Conservation (phyloP, 1,139 yeast genomes). For the Sugiyamaella neomexicana region DNA sequence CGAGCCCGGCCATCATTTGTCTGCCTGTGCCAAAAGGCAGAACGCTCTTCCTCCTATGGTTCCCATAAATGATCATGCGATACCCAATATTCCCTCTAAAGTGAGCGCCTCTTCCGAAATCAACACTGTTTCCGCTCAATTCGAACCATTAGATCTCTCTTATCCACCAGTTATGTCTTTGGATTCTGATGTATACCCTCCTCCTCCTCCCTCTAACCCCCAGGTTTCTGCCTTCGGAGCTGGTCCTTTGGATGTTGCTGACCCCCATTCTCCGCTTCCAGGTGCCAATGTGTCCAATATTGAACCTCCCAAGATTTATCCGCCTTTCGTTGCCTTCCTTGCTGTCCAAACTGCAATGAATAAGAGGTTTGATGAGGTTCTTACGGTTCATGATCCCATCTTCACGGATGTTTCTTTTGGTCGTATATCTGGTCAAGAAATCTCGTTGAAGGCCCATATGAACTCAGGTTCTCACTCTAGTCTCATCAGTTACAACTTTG, state of each 20-base stretch:
- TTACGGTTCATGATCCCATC: neutral
- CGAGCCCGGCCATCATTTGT: neutral
- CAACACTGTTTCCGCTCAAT: neutral
- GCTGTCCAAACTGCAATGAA: neutral
- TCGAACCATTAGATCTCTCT: neutral
- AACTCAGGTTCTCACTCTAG: neutral
- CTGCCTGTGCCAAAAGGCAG: neutral
- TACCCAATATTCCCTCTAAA: neutral
- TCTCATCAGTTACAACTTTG: neutral
- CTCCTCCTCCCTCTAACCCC: too few relatives aligned
- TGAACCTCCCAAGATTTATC: too few relatives aligned
- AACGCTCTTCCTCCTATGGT: neutral
- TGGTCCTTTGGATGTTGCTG: too few relatives aligned
- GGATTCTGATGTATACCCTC: too few relatives aligned
- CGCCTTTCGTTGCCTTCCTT: neutral
- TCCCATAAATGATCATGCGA: neutral
- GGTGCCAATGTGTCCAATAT: too few relatives aligned
- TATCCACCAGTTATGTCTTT: too few relatives aligned
- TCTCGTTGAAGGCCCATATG: neutral
- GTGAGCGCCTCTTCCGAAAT: neutral
- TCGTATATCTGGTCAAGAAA: neutral
- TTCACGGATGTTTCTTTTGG: neutral
- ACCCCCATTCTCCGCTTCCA: too few relatives aligned
- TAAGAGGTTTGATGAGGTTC: neutral
- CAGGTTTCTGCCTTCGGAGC: too few relatives aligned